Base-by-base conservation (phyloP, 257 asterid genomes). In the Osmanthus fragrans region DNA sequence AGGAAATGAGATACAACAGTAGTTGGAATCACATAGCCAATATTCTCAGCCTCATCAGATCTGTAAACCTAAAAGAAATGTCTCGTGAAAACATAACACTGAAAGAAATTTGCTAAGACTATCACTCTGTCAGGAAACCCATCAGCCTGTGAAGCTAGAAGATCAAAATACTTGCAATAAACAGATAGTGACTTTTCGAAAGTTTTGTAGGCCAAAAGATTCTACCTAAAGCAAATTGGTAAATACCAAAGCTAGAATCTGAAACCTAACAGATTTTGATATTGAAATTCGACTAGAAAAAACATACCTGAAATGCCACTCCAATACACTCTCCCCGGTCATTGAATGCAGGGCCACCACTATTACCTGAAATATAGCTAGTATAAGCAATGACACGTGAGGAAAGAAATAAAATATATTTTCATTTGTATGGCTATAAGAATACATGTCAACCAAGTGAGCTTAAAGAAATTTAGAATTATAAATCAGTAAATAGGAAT, bases 341-440 rank as follows among this genome's bases (percentile, higher is more conserved):
- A 73, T 95, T 95, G 89, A 95, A 95, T 69, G 99, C 99, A 74
- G 99, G 99, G 73, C 99, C 98, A 1, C 99, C 99, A 76, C 99
- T 95, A 82, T 95, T 95, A 85, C 98, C 98, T 95, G 74, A 75
- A 85, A 72, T 56, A 37, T 72, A 74, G 77, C 78, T 74, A 74
- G 69, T 71, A 80, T 77, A 80, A 82, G 84, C 63, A 74, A 76
- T 45, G 70, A 81, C 39, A 65, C 21, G 27, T 29, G 16, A 51
- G 49, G 15, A 73, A 71, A 72, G 75, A 68, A 74, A 71, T 51
- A 66, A 29, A 27, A 45, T n/a, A 25, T 51, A 69, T 6, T 63
- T 19, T 9, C 36, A 36, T 12, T 66, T 6, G 27, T 25, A 58
- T 58, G 70, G 12, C 25, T 34, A 58, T 25, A 65, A 36, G 68